Evolutionary conservation across 2,329 filamentous ascomycete species (phyloP).

Genomic region (Myriosclerotinia curreyana): DNA sequence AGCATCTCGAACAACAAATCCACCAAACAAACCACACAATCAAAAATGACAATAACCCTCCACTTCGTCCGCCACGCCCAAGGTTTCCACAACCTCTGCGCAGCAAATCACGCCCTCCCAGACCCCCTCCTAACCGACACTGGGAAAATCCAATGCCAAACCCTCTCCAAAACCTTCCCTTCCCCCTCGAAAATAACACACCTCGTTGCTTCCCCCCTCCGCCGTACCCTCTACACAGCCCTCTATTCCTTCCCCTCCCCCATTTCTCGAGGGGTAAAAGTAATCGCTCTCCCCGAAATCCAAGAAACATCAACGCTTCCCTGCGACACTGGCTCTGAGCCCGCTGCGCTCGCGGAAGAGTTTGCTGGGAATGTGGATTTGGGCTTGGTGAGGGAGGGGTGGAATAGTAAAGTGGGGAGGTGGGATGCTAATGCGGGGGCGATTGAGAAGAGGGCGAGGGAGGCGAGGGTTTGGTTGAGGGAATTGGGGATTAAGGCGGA

Average conservation of each 20-base stretch:
- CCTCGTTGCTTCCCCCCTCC: constrained; percentile 75
- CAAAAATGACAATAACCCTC: constrained; percentile 43
- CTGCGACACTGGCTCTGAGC: constrained; percentile 64
- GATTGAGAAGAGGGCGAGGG: constrained; percentile 49
- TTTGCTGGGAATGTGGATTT: constrained; percentile 11
- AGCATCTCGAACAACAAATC: no score
- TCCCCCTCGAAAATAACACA: constrained; percentile 63
- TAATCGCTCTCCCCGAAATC: constrained; percentile 68
- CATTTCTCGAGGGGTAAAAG: constrained; percentile 41
- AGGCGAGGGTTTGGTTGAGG: constrained; percentile 57
- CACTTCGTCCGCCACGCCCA: constrained; percentile 72
- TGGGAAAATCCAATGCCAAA: constrained; percentile 71
- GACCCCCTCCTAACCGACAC: constrained; percentile 75
- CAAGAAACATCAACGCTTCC: constrained; percentile 75
- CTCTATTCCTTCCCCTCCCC: constrained; percentile 63
- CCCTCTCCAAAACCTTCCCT: constrained; percentile 61
- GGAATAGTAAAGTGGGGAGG: constrained; percentile 36
- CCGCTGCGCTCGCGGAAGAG: background rate
- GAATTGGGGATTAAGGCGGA: constrained; percentile 37
- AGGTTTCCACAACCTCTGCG: constrained; percentile 75
- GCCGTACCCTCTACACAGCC: constrained; percentile 77
- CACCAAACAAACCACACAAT: background rate
- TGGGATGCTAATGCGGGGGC: constrained; percentile 36
- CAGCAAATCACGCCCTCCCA: constrained; percentile 66
- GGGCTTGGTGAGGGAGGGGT: background rate